phyloP scores from a whole-genome alignment of 2,329 filamentous ascomycete species.

The Diaporthe citriasiana region DNA sequence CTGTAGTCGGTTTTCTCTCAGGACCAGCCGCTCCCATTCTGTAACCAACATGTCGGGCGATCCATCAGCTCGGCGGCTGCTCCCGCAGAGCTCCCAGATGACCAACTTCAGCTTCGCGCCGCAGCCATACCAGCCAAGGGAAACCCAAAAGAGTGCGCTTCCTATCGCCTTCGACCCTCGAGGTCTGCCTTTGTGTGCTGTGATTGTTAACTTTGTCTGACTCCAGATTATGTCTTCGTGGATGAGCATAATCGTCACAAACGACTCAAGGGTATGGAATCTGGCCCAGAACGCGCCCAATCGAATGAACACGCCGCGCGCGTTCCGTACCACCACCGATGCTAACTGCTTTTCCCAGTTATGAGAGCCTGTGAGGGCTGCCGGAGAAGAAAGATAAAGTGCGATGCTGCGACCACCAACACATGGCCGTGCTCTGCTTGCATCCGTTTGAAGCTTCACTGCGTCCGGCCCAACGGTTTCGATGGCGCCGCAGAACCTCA shows the following conservation, averaged over 20 bases:
- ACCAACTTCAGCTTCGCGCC: conserved; percentile 83
- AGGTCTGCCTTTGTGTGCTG: conserved; percentile 40
- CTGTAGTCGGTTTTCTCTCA: conserved; percentile 12
- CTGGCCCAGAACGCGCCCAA: conserved; percentile 4
- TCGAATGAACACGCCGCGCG: background rate
- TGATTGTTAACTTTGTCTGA: conserved; percentile 47
- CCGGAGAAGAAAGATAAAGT: conserved; percentile 95
- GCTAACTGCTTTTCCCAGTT: conserved; percentile 65
- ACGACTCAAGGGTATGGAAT: conserved; percentile 83
- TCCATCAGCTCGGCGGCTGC: conserved; percentile 70
- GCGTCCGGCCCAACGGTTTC: conserved; percentile 88
- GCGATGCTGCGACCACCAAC: conserved; percentile 96
- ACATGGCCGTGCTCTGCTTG: conserved; percentile 98
- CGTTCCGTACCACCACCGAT: background rate
- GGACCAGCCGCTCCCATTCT: background rate
- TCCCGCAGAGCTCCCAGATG: conserved; percentile 79
- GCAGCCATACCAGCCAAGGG: conserved; percentile 71
- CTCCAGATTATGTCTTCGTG: conserved; percentile 95
- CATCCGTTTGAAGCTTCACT: conserved; percentile 90
- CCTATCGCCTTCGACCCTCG: conserved; percentile 37
- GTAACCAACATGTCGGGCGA: conserved; percentile 71
- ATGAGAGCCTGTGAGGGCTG: conserved; percentile 99
- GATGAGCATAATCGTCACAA: conserved; percentile 99
- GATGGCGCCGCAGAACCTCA: conserved; percentile 68
- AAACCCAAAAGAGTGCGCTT: conserved; percentile 86